Conservation (phyloP, 371 early-diverging fungal genomes). For the Mucor piriformis region DNA sequence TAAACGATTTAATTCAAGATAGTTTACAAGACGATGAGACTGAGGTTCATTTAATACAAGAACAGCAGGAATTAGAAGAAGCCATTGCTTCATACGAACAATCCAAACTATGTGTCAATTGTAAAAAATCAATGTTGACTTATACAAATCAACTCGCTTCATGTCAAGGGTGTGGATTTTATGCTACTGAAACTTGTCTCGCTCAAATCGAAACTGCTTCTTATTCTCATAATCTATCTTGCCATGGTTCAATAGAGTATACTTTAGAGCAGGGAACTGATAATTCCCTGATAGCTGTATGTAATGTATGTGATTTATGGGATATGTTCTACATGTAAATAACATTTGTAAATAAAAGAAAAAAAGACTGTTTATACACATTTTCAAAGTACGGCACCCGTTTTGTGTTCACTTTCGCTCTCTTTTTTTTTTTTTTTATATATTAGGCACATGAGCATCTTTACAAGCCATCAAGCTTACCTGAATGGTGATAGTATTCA, state of each 20-base stretch:
- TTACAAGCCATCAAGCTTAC: too few relatives aligned
- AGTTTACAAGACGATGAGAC: slow-evolving; percentile 13
- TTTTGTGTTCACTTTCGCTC: background rate
- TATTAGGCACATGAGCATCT: background rate
- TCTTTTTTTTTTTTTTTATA: background rate
- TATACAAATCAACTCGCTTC: background rate
- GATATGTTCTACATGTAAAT: slow-evolving; percentile 25
- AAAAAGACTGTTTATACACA: too few relatives aligned
- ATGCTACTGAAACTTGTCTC: slow-evolving; percentile 10
- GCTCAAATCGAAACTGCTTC: background rate
- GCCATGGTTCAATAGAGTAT: slow-evolving; percentile 10
- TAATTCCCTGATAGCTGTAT: slow-evolving; percentile 13
- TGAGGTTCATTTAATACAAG: background rate
- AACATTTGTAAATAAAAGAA: background rate
- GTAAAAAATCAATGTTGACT: slow-evolving; percentile 1
- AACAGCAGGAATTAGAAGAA: slow-evolving; percentile 4
- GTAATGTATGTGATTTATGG: slow-evolving; percentile 27
- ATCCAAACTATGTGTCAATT: slow-evolving; percentile 13
- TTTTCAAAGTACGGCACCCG: too few relatives aligned
- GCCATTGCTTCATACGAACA: slow-evolving; percentile 6
- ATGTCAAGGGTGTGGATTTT: slow-evolving; percentile 25
- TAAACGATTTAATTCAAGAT: slow-evolving; percentile 19
- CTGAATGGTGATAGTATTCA: too few relatives aligned
- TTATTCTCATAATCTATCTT: background rate
- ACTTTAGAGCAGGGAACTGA: slow-evolving; percentile 23